Evolutionary conservation across 192 early-diverging fungal species (phyloP), one percentile per base, ranked within the genome.

Genomic region (Helicostylum pulchrum): DNA sequence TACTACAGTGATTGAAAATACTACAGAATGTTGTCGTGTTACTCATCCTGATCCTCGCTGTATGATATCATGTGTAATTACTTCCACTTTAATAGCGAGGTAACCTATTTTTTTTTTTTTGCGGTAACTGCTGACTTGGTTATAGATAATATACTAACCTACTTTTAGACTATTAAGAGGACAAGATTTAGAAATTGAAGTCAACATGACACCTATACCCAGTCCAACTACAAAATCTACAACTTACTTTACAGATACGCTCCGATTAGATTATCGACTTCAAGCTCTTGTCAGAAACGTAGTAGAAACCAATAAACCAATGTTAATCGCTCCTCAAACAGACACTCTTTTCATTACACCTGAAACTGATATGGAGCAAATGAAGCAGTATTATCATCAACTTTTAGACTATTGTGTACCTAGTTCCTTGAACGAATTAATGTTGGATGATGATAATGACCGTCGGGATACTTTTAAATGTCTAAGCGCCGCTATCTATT

Each of bases 31-130:
- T 39, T 72, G 74, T 26, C 44, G 39, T 32, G 62, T 76, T 20
- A 83, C 81, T 4, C 81, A 83, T 48, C 74, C 81, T 10, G 81
- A 83, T 50, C 74, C 69, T 12, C 52, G 78, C 2, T 80, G 76
- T 63, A 61, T 80, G 49, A 65, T 74, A 9, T 71, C 74, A 12
- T 78, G 76, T 49, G 64, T 73, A 3, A 73, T 83, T 50, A 68
- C 77, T 2, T 72, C 65, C 8, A 70, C 62, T 15, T 45, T 79
- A 30, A 61, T 80, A 15, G 67, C 80, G 15, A 58, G 69, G 44
- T 69, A 63, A 21, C 19, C 12, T 14, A 21, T 42, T 17, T 7
- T 17, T 5, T 21, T 23, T 50, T 7, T 50, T 9, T 19, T n/a
- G n/a, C n/a, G 48, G 26, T 15, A 17, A 39, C 36, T 39, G 36